Conservation (phyloP, 305 asterid species). For the Fraxinus platypoda region DNA sequence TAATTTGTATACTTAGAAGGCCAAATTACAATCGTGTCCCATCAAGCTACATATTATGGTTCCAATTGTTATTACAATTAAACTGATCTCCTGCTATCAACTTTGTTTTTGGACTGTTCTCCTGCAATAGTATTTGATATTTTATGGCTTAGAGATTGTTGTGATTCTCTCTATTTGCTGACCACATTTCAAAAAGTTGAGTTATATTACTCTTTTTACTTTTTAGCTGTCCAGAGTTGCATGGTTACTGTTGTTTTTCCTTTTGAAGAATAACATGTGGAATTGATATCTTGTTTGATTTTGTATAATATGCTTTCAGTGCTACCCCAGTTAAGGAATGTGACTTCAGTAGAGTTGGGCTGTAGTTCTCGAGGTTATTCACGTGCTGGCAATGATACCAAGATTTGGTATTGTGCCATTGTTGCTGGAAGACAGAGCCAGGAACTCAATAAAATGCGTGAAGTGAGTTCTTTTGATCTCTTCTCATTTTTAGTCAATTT, state of each 20-base stretch:
- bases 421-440: conserved; percentile 86
- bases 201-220: neutral
- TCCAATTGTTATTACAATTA: neutral
- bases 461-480: conserved; percentile 49
- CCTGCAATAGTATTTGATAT: neutral
- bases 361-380: conserved; percentile 85
- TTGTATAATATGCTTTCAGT: conserved; percentile 47
- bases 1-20: conserved; percentile 12
- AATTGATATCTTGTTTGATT: conserved; percentile 20
- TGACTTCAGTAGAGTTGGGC: conserved; percentile 81
- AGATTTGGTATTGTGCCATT: conserved; percentile 93
- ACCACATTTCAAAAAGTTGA: neutral
- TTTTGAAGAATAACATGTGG: conserved; percentile 2
- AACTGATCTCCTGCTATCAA: neutral
- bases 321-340: conserved; percentile 91
- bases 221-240: neutral
- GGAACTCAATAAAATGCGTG: conserved; percentile 91
- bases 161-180: neutral
- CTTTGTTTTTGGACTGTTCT: neutral
- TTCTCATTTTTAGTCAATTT: conserved; percentile 9
- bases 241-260: neutral
- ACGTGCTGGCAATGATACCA: conserved; percentile 77
- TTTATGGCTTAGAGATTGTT: conserved; percentile 2
- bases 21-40: neutral
- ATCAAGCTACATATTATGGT: conserved; percentile 2